Evolutionary conservation across 2,329 filamentous ascomycete genomes (phyloP).

Genomic region (Aspergillus intermedius): DNA sequence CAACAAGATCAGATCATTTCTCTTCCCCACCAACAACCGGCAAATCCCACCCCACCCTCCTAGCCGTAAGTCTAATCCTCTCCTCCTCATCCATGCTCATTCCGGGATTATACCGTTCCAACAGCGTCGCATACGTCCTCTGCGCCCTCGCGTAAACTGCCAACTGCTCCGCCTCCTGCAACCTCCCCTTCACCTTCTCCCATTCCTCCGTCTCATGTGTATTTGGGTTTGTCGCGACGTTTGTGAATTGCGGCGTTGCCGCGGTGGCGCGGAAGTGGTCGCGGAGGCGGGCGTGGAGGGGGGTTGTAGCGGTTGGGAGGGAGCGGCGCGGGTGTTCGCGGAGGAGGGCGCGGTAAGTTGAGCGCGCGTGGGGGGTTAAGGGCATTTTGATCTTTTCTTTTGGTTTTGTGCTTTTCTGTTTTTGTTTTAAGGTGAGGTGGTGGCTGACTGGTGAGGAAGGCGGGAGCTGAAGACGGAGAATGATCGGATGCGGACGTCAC

Average conservation of each 20-base stretch:
- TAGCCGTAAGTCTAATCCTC: slow-evolving; percentile 71
- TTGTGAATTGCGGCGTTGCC: slow-evolving; percentile 15
- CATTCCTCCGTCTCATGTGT: slow-evolving; percentile 16
- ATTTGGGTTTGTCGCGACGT: slow-evolving; percentile 5
- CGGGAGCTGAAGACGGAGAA: not conserved
- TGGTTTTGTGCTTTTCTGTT: not conserved
- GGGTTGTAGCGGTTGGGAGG: slow-evolving; percentile 48
- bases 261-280: slow-evolving; percentile 48
- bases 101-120: slow-evolving; percentile 91
- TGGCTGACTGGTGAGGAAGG: not conserved
- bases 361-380: slow-evolving; percentile 48
- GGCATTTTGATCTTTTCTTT: slow-evolving; percentile 15
- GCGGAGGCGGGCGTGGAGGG: slow-evolving; percentile 65
- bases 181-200: slow-evolving; percentile 16
- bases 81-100: slow-evolving; percentile 83
- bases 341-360: slow-evolving; percentile 80
- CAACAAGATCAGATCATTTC: not conserved
- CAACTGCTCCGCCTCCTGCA: slow-evolving; percentile 65
- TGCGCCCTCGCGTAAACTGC: slow-evolving; percentile 79
- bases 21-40: slow-evolving; percentile 53
- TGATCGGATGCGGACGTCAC: not conserved
- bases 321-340: slow-evolving; percentile 77
- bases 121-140: slow-evolving; percentile 67
- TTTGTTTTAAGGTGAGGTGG: not conserved
- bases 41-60: slow-evolving; percentile 84